Conservation (phyloP, 2,329 filamentous ascomycete species). For the Clarireedia sp. region DNA sequence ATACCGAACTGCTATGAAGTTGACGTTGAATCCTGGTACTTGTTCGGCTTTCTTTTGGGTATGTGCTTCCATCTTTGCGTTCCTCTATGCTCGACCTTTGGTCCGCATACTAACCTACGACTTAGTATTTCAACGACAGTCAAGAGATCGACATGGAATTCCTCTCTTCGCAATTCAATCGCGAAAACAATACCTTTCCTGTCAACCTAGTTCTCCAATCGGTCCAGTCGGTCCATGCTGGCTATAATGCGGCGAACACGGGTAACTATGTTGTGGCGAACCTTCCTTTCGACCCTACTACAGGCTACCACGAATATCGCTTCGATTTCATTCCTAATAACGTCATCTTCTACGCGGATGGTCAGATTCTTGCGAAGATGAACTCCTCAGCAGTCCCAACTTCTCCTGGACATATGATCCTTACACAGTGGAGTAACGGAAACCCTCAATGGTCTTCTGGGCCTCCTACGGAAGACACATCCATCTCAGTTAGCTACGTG, state of each 20-base stretch:
- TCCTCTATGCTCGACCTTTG: not conserved
- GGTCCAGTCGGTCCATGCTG: slow-evolving; percentile 45
- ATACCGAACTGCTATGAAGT: slow-evolving; percentile 56
- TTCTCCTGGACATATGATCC: slow-evolving; percentile 54
- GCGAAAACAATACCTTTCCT: slow-evolving; percentile 42
- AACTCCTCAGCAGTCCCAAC: slow-evolving; percentile 48
- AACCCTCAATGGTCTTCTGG: slow-evolving; percentile 64
- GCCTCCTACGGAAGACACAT: slow-evolving; percentile 55
- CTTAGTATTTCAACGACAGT: slow-evolving; percentile 67
- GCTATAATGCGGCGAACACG: slow-evolving; percentile 55
- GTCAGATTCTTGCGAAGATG: slow-evolving; percentile 47
- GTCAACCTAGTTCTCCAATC: slow-evolving; percentile 74
- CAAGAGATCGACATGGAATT: slow-evolving; percentile 80
- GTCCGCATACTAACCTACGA: slow-evolving; percentile 1
- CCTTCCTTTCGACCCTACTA: slow-evolving; percentile 59
- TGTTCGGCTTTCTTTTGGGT: slow-evolving; percentile 79
- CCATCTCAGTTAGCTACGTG: slow-evolving; percentile 59
- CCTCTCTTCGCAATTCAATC: slow-evolving; percentile 56
- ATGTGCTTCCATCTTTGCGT: slow-evolving; percentile 16
- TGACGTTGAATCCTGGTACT: slow-evolving; percentile 42
- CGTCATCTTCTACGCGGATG: slow-evolving; percentile 65
- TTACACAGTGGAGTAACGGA: slow-evolving; percentile 76
- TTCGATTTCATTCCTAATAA: slow-evolving; percentile 61
- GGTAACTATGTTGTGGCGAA: slow-evolving; percentile 48
- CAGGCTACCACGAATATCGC: slow-evolving; percentile 67